Percentiles rank a stretch among this genome's conserved stretches.
Evolutionary conservation across 2,329 filamentous ascomycete genomes (phyloP).

Genomic region (Podosphaera aphanis): DNA sequence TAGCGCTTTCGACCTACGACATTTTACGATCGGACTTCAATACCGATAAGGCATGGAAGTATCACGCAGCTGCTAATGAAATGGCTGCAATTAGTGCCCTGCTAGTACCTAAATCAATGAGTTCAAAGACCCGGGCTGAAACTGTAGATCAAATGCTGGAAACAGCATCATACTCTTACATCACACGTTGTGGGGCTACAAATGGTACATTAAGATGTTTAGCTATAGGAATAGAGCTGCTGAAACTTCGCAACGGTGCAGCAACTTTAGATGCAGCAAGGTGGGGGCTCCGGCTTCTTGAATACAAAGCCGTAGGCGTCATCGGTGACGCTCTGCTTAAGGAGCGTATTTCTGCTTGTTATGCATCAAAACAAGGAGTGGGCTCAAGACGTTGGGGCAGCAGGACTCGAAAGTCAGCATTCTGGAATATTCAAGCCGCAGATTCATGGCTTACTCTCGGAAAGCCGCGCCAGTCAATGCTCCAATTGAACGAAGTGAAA

Average conservation of each 20-base stretch:
- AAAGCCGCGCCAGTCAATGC: conserved; percentile 56
- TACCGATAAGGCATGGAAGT: conserved; percentile 90
- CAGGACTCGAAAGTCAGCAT: conserved; percentile 60
- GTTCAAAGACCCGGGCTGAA: conserved; percentile 56
- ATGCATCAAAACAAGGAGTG: conserved; percentile 45
- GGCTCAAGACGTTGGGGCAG: conserved; percentile 45
- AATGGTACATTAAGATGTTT: conserved; percentile 64
- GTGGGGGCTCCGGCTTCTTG: conserved; percentile 63
- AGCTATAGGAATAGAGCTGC: conserved; percentile 53
- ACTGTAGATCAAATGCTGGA: conserved; percentile 72
- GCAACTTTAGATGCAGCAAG: conserved; percentile 68
- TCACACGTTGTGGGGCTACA: conserved; percentile 56
- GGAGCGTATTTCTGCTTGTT: conserved; percentile 70
- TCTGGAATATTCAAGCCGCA: conserved; percentile 68
- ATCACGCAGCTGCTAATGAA: conserved; percentile 83
- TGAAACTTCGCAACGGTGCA: conserved; percentile 56
- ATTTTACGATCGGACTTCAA: conserved; percentile 70
- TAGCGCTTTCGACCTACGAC: conserved; percentile 81
- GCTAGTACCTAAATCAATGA: conserved; percentile 47
- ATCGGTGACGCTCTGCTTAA: conserved; percentile 64
- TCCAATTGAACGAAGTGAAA: conserved; percentile 48
- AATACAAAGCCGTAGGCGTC: conserved; percentile 49
- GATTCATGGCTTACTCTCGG: conserved; percentile 62
- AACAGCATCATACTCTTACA: conserved; percentile 76
- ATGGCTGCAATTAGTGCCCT: conserved; percentile 77